Conservation (phyloP, 768 basidiomycete species). For the Tremella yokohamensis region DNA sequence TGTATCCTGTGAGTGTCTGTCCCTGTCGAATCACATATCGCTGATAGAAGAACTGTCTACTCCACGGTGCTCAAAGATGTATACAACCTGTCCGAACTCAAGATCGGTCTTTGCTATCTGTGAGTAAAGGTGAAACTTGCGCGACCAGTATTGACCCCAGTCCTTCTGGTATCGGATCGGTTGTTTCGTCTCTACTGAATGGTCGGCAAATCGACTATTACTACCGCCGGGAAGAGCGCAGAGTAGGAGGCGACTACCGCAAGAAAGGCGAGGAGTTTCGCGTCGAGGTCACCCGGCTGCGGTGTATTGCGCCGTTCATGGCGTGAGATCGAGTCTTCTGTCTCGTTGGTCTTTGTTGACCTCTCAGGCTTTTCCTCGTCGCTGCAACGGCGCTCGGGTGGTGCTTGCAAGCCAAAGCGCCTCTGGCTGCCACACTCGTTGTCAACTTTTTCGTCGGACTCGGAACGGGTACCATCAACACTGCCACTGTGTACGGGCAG, state of each 20-base stretch:
- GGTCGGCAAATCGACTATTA: slow-evolving; percentile 68
- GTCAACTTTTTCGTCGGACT: slow-evolving; percentile 48
- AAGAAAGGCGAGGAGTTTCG: slow-evolving; percentile 28
- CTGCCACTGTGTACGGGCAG: slow-evolving; percentile 43
- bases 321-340: slow-evolving; percentile 24
- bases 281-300: slow-evolving; percentile 21
- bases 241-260: slow-evolving; percentile 27
- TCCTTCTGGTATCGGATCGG: slow-evolving; percentile 68
- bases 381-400: slow-evolving; percentile 46
- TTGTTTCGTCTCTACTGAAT: slow-evolving; percentile 59
- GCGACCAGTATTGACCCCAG: slow-evolving; percentile 11
- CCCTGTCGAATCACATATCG: neutral
- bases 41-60: slow-evolving; percentile 33
- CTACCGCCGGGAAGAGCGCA: slow-evolving; percentile 55
- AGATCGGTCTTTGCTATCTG: slow-evolving; percentile 73
- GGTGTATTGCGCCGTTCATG: slow-evolving; percentile 31
- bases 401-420: slow-evolving; percentile 41
- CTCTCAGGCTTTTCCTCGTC: slow-evolving; percentile 30
- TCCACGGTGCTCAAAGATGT: slow-evolving; percentile 60
- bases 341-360: neutral
- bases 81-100: slow-evolving; percentile 63
- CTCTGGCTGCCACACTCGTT: slow-evolving; percentile 45
- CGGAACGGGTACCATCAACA: slow-evolving; percentile 31
- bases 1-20: slow-evolving; percentile 36
- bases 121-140: slow-evolving; percentile 16